Evolutionary conservation across 2,329 filamentous ascomycete species (phyloP), one percentile per base, ranked within the genome.

Genomic region (Lasiodiplodia gonubiensis): DNA sequence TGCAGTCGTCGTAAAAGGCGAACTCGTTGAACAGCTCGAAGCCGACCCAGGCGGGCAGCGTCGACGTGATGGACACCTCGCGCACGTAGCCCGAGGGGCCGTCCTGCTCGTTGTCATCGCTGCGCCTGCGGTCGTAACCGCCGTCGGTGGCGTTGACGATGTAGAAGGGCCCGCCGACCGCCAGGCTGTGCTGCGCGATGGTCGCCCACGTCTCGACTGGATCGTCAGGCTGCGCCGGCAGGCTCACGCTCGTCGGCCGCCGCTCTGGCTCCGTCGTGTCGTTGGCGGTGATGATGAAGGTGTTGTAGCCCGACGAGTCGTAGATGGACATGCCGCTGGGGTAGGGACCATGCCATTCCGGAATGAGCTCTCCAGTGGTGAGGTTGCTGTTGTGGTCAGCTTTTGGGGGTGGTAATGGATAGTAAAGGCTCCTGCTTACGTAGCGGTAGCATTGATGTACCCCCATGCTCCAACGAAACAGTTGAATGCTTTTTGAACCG

Each of bases 231-330:
- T 49, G 30, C 25, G 59, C 59, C 11, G 59, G 59, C 27, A 63
- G 59, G n/a, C 18, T 21, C 18, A 63, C 27, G 18, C 12, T 63
- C 10, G 3, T 6, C 12, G 59, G 59, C 18, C 59, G 59, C 5
- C 35, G 14, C 46, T 63, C 59, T 25, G 59, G 30, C 46, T 63
- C 23, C 12, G 59, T 63, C 21, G 59, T 63, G 59, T 63, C 59
- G 46, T 63, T 63, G 46, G 42, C 46, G 16, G 59, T 63, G 42
- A 63, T 37, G 42, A 51, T 25, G 59, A 35, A 63, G 27, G 18
- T 10, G 42, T 35, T 21, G 59, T 63, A 63, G 46, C 59, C 59
- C 11, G 59, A 63, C 11, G 59, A n/a, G n/a, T 30, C 21, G 59
- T 63, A 63, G 42, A 51, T 46, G 5, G 59, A 63, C 4, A 37